A percentile compares a stretch with the other conserved stretches of the same genome.
Evolutionary conservation across 2,329 filamentous ascomycete genomes (phyloP).

Genomic region (Cryphonectria japonica): DNA sequence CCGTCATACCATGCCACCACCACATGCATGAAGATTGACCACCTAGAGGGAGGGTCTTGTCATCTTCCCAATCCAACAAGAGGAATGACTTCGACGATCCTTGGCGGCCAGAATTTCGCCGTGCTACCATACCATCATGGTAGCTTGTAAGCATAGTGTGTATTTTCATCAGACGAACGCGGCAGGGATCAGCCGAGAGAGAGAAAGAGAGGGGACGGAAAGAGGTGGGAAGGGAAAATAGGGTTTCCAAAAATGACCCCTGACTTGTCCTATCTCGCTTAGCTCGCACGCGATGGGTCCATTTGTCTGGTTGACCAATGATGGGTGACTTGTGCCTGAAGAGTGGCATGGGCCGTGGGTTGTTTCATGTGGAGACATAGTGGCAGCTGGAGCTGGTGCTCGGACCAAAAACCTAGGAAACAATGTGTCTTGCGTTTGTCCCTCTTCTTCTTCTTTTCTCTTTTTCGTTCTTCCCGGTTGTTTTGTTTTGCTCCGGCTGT

Average conservation of each 20-base stretch:
- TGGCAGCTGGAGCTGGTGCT: not conserved
- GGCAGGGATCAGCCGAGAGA: slow-evolving; percentile 10
- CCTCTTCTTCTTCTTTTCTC: not conserved
- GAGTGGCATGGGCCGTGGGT: not conserved
- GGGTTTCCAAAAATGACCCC: slow-evolving; percentile 16
- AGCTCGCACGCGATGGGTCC: slow-evolving; percentile 5
- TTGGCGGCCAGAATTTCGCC: slow-evolving; percentile 6
- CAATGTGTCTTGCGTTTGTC: not conserved
- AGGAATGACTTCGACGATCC: slow-evolving; percentile 2
- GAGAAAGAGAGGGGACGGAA: not conserved
- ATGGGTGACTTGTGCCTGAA: not conserved
- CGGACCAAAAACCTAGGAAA: not conserved
- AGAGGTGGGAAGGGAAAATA: not conserved
- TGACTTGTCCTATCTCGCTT: slow-evolving; percentile 15
- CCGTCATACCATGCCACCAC: not conserved
- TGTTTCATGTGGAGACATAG: not conserved
- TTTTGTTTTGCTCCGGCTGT: not conserved
- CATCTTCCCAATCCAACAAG: slow-evolving; percentile 14
- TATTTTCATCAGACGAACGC: slow-evolving; percentile 17
- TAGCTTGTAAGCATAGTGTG: not conserved
- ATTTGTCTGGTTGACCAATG: slow-evolving; percentile 2
- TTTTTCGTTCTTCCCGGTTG: not conserved
- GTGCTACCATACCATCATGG: not conserved
- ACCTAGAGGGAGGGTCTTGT: not conserved
- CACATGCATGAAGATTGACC: not conserved